Evolutionary conservation across 1,284 basidiomycete genomes (phyloP).

Genomic region (Irpex rosettiformis): DNA sequence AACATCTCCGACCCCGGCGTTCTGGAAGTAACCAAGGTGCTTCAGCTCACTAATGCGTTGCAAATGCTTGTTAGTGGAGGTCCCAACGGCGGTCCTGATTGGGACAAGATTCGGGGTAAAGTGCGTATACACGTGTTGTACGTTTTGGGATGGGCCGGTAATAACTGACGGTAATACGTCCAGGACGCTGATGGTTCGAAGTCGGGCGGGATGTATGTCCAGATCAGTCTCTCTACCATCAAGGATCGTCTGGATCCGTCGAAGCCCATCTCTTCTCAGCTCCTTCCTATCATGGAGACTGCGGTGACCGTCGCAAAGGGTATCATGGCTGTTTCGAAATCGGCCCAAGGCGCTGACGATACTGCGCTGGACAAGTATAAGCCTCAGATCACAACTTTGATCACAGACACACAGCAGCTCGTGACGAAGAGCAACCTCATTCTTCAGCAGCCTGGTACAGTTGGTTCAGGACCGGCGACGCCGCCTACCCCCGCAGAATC

Average conservation of each 20-base stretch:
- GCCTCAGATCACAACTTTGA: background rate
- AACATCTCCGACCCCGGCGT: background rate
- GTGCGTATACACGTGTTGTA: background rate
- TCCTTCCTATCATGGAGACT: constrained; percentile 1
- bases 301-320: background rate
- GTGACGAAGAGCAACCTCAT: constrained; percentile 1
- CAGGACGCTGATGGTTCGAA: background rate
- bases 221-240: background rate
- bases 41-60: background rate
- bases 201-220: background rate
- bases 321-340: background rate
- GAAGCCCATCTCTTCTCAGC: constrained; percentile 1
- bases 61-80: background rate
- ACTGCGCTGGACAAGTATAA: background rate
- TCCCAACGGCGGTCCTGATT: background rate
- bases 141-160: background rate
- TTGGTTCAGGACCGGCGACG: constrained; percentile 1
- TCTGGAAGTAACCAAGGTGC: background rate
- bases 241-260: background rate
- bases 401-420: background rate
- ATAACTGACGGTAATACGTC: background rate
- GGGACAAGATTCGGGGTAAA: background rate
- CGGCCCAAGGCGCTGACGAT: background rate
- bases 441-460: background rate
- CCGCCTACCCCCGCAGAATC: background rate